Evolutionary conservation across 192 early-diverging fungal genomes (phyloP), one percentile per base, ranked within the genome.

Genomic region (Entomortierella beljakovae): DNA sequence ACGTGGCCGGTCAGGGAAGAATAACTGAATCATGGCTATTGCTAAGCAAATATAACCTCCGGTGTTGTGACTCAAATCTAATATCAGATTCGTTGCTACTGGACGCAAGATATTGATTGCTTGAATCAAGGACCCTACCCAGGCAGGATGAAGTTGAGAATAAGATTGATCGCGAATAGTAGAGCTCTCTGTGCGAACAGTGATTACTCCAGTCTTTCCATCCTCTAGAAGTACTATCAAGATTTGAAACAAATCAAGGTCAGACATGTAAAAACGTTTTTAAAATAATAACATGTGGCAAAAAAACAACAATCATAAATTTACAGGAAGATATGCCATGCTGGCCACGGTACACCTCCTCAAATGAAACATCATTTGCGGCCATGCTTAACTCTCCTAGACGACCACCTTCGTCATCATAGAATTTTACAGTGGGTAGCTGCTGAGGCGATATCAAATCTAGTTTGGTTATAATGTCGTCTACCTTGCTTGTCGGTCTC

Each of bases 401-500:
- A 18, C 64, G 57, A 11, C 58, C 57, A 25, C 64, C 66, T 43
- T 61, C 32, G 31, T 64, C 74, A 33, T 77, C 61, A 35, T 77
- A 77, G 28, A 43, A 77, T 25, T 77, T 77, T 60, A 63, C 66
- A 1, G 64, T 61, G 9, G 74, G 74, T 25, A 77, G 35, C 10
- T 51, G 34, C 35, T 63, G 43, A 2, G 64, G n/a, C 15, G 60
- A 49, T 2, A 77, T 26, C 53, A 59, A 32, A 40, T 69, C 61
- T 35, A 68, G 32, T 31, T 56, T 49, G 29, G 33, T 16, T 50
- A 76, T 1, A 54, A 62, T 66, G 32, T 76, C 72, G 13, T 76
- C 59, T 16, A 68, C 40, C 15, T 38, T 13, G 37, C 37, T 38
- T 13, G 37, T 38, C 6, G 37, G 37, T 8, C 13, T 6, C 13